Conservation (phyloP, 1,284 basidiomycete species). For the Agaricales sp. region DNA sequence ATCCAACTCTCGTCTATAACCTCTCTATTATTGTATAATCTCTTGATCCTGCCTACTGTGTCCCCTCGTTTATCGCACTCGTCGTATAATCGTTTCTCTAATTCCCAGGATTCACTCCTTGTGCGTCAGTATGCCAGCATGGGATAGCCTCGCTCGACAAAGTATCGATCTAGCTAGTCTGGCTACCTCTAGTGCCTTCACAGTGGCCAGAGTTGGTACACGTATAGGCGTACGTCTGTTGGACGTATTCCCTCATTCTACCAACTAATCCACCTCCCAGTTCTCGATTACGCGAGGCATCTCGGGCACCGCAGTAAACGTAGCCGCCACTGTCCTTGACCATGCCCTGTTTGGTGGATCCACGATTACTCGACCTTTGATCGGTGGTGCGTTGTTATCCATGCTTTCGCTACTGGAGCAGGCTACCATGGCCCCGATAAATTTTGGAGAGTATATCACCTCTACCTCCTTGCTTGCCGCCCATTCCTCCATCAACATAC, state of each 20-base stretch:
- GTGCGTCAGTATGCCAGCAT: neutral
- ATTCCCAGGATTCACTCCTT: neutral
- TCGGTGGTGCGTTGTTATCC: conserved; percentile 47
- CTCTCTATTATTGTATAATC: too few species aligned
- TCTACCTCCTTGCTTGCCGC: conserved; percentile 64
- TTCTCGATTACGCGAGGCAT: conserved; percentile 60
- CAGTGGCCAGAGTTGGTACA: neutral
- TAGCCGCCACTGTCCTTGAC: conserved; percentile 51
- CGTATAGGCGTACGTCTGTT: neutral
- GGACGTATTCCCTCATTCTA: neutral
- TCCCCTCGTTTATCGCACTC: too few species aligned
- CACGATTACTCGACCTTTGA: conserved; percentile 41
- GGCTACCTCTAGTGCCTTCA: neutral
- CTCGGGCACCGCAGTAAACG: conserved; percentile 42
- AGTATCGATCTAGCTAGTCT: neutral
- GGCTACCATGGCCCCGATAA: conserved; percentile 60
- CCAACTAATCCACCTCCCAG: conserved; percentile 29
- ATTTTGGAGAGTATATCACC: conserved; percentile 67
- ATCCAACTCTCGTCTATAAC: too few species aligned
- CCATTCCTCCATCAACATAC: conserved; percentile 59
- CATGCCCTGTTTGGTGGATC: conserved; percentile 51
- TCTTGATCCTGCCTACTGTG: too few species aligned
- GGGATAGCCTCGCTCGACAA: neutral
- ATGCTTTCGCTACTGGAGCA: conserved; percentile 61
- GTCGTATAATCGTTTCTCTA: too few species aligned